Conservation (phyloP, 345 rosid genomes). For the Theobroma cacao region DNA sequence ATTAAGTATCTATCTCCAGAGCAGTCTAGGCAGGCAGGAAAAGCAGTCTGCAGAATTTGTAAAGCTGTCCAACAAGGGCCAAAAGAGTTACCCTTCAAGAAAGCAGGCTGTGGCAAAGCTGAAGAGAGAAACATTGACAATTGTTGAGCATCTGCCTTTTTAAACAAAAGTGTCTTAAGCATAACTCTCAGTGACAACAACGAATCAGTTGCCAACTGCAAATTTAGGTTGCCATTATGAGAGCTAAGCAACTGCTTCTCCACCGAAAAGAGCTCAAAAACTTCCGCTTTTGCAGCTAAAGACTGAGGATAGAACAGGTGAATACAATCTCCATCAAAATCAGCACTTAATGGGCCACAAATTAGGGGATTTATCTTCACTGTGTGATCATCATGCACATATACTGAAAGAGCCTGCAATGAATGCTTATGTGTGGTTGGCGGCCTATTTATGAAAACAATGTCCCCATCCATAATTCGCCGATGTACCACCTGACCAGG, state of each 20-base stretch:
- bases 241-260: slow-evolving; percentile 95
- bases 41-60: slow-evolving; percentile 70
- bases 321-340: slow-evolving; percentile 96
- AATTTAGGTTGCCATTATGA: slow-evolving; percentile 73
- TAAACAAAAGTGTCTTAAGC: slow-evolving; percentile 48
- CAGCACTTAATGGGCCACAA: slow-evolving; percentile 92
- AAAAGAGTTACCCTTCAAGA: slow-evolving; percentile 40
- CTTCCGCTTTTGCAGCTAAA: slow-evolving; percentile 91
- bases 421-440: slow-evolving; percentile 98
- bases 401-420: slow-evolving; percentile 83
- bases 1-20: slow-evolving; percentile 57
- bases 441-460: slow-evolving; percentile 87
- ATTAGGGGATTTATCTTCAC: slow-evolving; percentile 94
- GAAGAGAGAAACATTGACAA: slow-evolving; percentile 67
- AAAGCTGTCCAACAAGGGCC: slow-evolving; percentile 67
- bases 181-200: slow-evolving; percentile 65
- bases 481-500: slow-evolving; percentile 89
- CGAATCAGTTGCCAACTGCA: slow-evolving; percentile 76
- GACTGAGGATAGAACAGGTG: slow-evolving; percentile 95
- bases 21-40: slow-evolving; percentile 63
- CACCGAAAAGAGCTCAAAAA: slow-evolving; percentile 82
- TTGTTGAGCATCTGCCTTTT: slow-evolving; percentile 60
- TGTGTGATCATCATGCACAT: slow-evolving; percentile 88
- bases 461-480: slow-evolving; percentile 89
- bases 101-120: slow-evolving; percentile 67